Percentiles rank a stretch among this genome's conserved stretches.
phyloP scores from a whole-genome alignment of 2,329 filamentous ascomycete species.

The Graphilbum ipis-grandicollis region DNA sequence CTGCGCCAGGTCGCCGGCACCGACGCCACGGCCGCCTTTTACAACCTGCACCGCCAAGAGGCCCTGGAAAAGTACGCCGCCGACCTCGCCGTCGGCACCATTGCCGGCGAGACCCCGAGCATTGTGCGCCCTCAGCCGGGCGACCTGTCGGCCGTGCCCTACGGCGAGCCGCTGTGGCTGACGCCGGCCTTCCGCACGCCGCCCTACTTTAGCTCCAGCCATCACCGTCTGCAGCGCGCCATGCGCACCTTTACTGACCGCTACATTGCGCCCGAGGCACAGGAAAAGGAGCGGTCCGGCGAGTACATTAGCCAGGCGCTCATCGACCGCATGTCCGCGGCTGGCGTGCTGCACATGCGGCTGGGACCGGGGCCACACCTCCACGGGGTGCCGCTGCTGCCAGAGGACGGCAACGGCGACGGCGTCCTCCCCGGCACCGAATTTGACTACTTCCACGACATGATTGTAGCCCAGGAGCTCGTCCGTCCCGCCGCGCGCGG shows the following conservation, averaged over 20 bases:
- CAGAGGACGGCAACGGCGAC: conserved; percentile 13
- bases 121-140: conserved; percentile 53
- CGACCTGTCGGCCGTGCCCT: conserved; percentile 61
- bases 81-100: conserved; percentile 55
- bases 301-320: conserved; percentile 53
- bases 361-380: conserved; percentile 71
- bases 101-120: conserved; percentile 58
- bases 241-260: conserved; percentile 56
- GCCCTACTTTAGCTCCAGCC: conserved; percentile 58
- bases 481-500: conserved; percentile 54
- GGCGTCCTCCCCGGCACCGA: conserved; percentile 60
- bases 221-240: conserved; percentile 49
- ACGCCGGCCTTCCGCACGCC: conserved; percentile 59
- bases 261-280: conserved; percentile 56
- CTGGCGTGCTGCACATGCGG: conserved; percentile 63
- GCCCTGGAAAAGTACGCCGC: conserved; percentile 65
- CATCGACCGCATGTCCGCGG: conserved; percentile 62
- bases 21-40: conserved; percentile 71
- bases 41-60: conserved; percentile 83
- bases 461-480: conserved; percentile 60
- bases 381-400: conserved; percentile 48
- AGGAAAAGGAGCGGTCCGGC: conserved; percentile 58
- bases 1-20: conserved; percentile 64
- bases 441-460: conserved; percentile 77
- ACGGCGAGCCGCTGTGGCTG: conserved; percentile 74